These are phyloP conservation scores for Pelargonium cotyledonis DNA, from an alignment of 441 rosid genomes.

Conservation along the genomic window DNA sequence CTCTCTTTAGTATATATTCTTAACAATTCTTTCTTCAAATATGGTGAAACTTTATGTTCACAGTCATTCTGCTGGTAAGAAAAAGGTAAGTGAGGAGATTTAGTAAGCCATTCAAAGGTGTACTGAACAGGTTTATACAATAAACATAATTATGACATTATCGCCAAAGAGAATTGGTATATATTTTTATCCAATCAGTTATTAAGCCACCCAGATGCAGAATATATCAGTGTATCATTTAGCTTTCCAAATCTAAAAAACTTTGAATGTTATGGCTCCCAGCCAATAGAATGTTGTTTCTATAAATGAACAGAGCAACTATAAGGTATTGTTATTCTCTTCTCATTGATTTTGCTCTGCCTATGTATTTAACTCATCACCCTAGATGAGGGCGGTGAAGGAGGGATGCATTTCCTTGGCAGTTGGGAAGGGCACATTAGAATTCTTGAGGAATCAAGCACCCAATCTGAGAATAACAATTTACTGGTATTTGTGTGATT, in stretches of 20 bases:
- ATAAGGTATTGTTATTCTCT: not conserved
- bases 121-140: not conserved
- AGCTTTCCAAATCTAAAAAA: not conserved
- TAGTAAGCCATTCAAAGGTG: constrained; percentile 13
- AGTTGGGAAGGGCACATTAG: not conserved
- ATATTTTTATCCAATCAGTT: not conserved
- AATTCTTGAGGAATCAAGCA: not conserved
- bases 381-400: too few species aligned
- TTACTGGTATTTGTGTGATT: too few species aligned
- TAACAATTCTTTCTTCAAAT: constrained; percentile 71
- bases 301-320: not conserved
- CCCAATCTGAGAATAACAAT: not conserved
- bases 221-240: not conserved
- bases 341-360: not conserved
- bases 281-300: not conserved
- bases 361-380: too few species aligned
- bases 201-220: not conserved
- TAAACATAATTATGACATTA: not conserved
- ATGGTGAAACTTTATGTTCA: constrained; percentile 48
- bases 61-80: constrained; percentile 38
- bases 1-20: constrained; percentile 65
- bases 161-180: not conserved
- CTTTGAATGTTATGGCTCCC: not conserved
- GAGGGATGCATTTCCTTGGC: too few species aligned
- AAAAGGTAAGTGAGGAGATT: constrained; percentile 11